Evolutionary conservation across 768 basidiomycete genomes (phyloP).

Genomic region (Termitomyces sp.): DNA sequence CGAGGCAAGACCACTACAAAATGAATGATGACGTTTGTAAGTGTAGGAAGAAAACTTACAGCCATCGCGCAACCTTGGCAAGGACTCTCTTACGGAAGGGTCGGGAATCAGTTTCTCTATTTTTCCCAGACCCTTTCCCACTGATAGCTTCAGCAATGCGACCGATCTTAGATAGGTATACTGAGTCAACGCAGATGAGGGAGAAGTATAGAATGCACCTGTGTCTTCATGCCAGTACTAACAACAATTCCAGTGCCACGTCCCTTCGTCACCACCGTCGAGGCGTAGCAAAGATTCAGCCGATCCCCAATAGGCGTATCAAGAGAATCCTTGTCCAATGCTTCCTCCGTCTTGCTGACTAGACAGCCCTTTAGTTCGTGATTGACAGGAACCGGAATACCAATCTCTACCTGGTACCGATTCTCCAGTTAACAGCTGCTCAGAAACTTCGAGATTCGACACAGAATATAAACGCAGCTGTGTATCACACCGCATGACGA

Average conservation of each 20-base stretch:
- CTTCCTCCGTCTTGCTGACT: constrained; percentile 35
- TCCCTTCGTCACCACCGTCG: constrained; percentile 39
- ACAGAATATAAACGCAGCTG: constrained; percentile 37
- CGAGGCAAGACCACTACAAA: constrained; percentile 23
- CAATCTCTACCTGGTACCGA: constrained; percentile 32
- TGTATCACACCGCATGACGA: neutral
- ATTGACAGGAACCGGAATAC: neutral
- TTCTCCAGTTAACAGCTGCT: constrained; percentile 49
- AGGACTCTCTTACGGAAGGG: constrained; percentile 19
- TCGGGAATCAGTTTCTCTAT: constrained; percentile 11
- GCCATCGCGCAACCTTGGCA: constrained; percentile 17
- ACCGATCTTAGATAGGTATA: constrained; percentile 22
- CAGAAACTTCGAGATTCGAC: constrained; percentile 43
- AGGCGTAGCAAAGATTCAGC: constrained; percentile 37
- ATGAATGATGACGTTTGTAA: neutral
- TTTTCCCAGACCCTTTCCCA: constrained; percentile 14
- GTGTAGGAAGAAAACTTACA: constrained; percentile 19
- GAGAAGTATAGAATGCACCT: constrained; percentile 28
- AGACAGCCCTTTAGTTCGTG: neutral
- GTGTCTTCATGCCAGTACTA: constrained; percentile 47
- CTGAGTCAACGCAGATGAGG: neutral
- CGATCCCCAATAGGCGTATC: constrained; percentile 37
- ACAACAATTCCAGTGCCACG: constrained; percentile 42
- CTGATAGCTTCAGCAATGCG: constrained; percentile 30
- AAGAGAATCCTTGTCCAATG: constrained; percentile 21